Conservation (phyloP, 75 land plant species). For the Ceratopteris richardii region DNA sequence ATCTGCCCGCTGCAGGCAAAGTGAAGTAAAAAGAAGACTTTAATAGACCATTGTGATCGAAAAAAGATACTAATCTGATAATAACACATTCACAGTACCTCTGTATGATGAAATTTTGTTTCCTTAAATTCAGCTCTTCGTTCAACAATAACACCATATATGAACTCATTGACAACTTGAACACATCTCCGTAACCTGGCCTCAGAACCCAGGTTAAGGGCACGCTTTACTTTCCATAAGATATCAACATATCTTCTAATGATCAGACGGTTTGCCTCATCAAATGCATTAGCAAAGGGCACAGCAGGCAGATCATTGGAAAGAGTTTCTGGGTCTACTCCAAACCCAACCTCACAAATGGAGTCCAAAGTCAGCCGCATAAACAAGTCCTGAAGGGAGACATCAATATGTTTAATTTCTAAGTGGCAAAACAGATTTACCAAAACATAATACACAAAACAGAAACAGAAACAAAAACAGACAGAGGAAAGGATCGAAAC, state of each 20-base stretch:
- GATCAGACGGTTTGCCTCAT: conserved; percentile 15
- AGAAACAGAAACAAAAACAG: too few relatives aligned
- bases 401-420: too few relatives aligned
- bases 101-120: too few relatives aligned
- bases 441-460: too few relatives aligned
- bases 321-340: conserved; percentile 13
- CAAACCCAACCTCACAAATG: conserved; percentile 22
- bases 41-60: too few relatives aligned
- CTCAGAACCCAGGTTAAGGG: conserved; percentile 50
- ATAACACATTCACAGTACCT: too few relatives aligned
- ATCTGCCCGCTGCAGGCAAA: conserved; percentile 25
- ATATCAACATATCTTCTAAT: conserved; percentile 31
- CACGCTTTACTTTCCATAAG: conserved; percentile 47
- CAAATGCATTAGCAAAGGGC: conserved; percentile 24
- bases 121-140: conserved; percentile 26
- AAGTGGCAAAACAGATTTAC: too few relatives aligned
- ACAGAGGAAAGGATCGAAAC: too few relatives aligned
- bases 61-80: too few relatives aligned
- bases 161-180: conserved; percentile 37
- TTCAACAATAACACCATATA: conserved; percentile 31
- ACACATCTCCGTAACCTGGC: conserved; percentile 25
- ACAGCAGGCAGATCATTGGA: conserved; percentile 8
- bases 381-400: conserved; percentile 13
- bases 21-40: too few relatives aligned
- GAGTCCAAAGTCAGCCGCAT: conserved; percentile 21